Base-by-base conservation (phyloP, 2,329 filamentous ascomycete species). In the Cytospora paraplurivora region DNA sequence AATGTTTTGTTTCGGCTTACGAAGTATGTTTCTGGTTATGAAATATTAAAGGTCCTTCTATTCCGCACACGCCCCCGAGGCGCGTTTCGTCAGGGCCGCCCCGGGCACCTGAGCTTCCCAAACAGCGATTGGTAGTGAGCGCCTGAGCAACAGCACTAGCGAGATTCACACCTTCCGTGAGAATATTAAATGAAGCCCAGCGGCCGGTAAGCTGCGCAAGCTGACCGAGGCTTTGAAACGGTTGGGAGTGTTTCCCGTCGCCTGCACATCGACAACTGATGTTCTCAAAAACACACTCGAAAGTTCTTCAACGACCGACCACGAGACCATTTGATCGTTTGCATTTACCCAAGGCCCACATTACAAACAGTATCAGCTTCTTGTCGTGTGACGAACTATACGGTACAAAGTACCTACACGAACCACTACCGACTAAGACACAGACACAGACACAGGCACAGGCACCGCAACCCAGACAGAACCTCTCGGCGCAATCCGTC, bases 161-260 rank as follows among this genome's bases (percentile, higher is more conserved):
- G 38, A 32, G 17, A 15, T 4, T 11, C 49, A 56, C 64, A 49
- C 53, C 64, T 13, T 53, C 44, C 64, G 64, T 66, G 44, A 17
- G 4, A 15, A 10, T 57, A 66, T n/a, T 50, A 47, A 32, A 41
- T 44, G 19, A 47, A 47, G 44, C 44, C 17, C 6, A 47, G n/a
- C 44, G n/a, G 44, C 27, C 53, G 54, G 56, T 27, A 52, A 63
- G 56, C 64, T 63, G 64, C 61, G 56, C 61, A 63, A 66, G 56
- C 56, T 63, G 64, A 60, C 59, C 55, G 64, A 66, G 64, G 64
- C 60, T 63, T 27, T 66, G 63, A 61, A 63, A 65, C 55, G 33
- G 47, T 49, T 61, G 51, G 51, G 56, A 44, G 44, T 49, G 38
- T 52, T 61, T 37, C 7, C 44, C 44, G 44, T 47, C n/a, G 44